Conservation (phyloP, 2,329 filamentous ascomycete species). For the Sporothrix dimorphospora region DNA sequence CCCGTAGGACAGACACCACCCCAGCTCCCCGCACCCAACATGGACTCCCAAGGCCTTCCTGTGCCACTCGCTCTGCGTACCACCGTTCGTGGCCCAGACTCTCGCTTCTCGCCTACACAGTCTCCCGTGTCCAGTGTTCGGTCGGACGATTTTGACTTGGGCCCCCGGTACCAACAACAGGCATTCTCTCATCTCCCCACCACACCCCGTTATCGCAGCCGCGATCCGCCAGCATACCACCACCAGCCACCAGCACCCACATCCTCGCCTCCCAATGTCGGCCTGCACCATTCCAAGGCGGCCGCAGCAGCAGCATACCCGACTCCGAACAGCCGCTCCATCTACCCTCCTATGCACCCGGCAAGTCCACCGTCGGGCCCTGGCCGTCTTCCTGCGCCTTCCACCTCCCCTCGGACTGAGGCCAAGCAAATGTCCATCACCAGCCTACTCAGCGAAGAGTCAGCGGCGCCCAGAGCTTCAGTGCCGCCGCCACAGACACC, state of each 20-base stretch:
- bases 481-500: background rate
- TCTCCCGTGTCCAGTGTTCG: conserved; percentile 39
- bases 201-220: conserved; percentile 24
- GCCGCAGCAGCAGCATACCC: conserved; percentile 16
- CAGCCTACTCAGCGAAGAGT: conserved; percentile 38
- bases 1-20: conserved; percentile 40
- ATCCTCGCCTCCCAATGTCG: conserved; percentile 22
- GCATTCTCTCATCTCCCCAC: conserved; percentile 14
- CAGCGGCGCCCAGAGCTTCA: background rate
- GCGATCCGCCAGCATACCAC: conserved; percentile 21
- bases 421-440: conserved; percentile 41
- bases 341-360: conserved; percentile 25
- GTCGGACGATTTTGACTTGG: conserved; percentile 35
- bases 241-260: conserved; percentile 28
- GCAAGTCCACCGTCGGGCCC: conserved; percentile 13
- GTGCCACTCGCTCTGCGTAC: conserved; percentile 18
- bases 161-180: conserved; percentile 25
- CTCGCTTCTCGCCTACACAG: conserved; percentile 38
- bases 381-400: conserved; percentile 15
- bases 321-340: conserved; percentile 22
- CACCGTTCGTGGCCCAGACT: conserved; percentile 30
- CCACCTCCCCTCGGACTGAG: conserved; percentile 37
- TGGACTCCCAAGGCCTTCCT: conserved; percentile 33
- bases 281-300: conserved; percentile 13
- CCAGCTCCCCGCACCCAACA: conserved; percentile 36